Base-by-base conservation (phyloP, 1,284 basidiomycete species). In the Coniophora puteana region DNA sequence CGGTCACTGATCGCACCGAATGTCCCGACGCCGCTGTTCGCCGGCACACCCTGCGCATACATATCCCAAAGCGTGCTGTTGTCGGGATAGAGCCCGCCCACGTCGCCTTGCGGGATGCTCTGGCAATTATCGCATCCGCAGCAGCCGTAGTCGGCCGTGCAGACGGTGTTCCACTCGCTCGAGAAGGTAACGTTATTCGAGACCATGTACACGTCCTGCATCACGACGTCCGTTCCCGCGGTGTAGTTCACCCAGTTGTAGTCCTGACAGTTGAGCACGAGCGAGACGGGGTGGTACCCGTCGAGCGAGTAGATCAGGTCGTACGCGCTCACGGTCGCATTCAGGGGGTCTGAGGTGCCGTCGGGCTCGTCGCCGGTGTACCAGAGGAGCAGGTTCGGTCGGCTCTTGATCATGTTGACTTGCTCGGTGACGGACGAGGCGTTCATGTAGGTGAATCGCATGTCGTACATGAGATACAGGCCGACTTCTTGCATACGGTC, bases 331-430 rank as follows among this genome's bases (percentile, higher is more conserved):
- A 62, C 50, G 0, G 84, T 81, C 1, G 80, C 80, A 48, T 78
- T 71, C 23, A 82, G 63, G 10, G 83, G 80, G 47, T 86, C 83
- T 17, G 69, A 71, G 2, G 75, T 71, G 26, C 85, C 86, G 50
- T 89, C 85, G 0, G 83, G 83, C 53, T 88, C 84, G 48, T 88
- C 83, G 1, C 68, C 83, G 8, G 83, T 87, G 61, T 87, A 89
- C 83, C 84, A 89, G 0, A 85, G 61, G 7, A 89, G 66, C 13
- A 89, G 68, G 47, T 85, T 86, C 1, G 76, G 69, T 4, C 80
- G 72, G 24, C 71, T 68, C 51, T 82, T 84, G 62, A 88, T 71
- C 31, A 61, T 63, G 44, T 83, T 77, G 17, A 88, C 83, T 64
- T 89, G 73, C 45, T 76, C 72, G 1, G 71, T 76, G 20, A 89